A percentile compares a stretch with the other conserved stretches of the same genome.
Conservation (phyloP, 371 early-diverging fungal species). For the Lichtheimia hyalospora region DNA sequence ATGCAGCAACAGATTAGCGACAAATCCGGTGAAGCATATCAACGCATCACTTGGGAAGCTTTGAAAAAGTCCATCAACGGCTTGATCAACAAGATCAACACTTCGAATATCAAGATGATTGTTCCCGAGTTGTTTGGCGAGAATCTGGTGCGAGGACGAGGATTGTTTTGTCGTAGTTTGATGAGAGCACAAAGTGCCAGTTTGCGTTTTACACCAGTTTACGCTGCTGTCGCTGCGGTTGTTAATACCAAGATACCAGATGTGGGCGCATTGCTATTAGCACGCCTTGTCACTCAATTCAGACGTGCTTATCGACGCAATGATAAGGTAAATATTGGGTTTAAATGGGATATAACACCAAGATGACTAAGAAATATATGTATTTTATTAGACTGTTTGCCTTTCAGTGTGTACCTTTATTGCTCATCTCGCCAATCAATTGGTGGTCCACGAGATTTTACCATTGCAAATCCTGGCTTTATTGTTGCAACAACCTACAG, state of each 20-base stretch:
- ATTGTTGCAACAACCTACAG: conserved; percentile 90
- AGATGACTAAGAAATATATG: not conserved
- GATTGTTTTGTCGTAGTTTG: conserved; percentile 83
- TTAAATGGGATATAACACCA: not conserved
- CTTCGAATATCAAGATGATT: conserved; percentile 88
- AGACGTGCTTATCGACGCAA: conserved; percentile 89
- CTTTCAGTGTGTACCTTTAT: conserved; percentile 85
- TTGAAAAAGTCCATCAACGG: conserved; percentile 95
- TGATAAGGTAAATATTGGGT: conserved; percentile 71
- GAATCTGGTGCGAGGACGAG: conserved; percentile 93
- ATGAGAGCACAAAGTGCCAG: conserved; percentile 95
- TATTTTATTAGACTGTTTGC: conserved; percentile 56
- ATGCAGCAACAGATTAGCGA: conserved; percentile 86
- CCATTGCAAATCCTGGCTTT: conserved; percentile 87
- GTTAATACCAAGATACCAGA: conserved; percentile 93
- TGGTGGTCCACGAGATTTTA: conserved; percentile 86
- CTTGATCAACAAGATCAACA: conserved; percentile 94
- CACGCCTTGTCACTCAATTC: conserved; percentile 87
- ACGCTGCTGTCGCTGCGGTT: conserved; percentile 86
- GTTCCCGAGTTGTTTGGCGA: conserved; percentile 89
- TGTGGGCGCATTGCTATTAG: conserved; percentile 87
- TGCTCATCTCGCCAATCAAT: conserved; percentile 93
- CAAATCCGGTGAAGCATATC: conserved; percentile 70
- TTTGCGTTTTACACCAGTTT: conserved; percentile 90
- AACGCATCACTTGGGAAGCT: conserved; percentile 94